Percentiles rank a stretch among this genome's conserved stretches.
Evolutionary conservation across 2,329 filamentous ascomycete genomes (phyloP).

Genomic region (Colletotrichum cuscutae): DNA sequence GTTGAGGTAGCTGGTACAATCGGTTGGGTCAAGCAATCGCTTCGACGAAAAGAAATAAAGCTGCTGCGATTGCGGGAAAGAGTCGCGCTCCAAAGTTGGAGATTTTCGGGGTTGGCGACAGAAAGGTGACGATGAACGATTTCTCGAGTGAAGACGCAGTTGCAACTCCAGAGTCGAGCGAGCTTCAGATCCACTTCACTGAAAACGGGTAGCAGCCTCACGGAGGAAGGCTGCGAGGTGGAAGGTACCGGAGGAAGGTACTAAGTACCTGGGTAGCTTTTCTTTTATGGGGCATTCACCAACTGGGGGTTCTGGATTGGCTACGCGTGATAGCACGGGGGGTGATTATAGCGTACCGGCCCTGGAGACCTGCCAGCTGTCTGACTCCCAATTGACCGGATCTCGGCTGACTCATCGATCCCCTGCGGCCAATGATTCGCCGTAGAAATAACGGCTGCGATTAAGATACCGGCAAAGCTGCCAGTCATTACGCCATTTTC

Average conservation of each 20-base stretch:
- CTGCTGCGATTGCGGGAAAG: background rate
- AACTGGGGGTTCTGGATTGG: background rate
- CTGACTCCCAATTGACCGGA: background rate
- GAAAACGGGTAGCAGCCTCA: conserved; percentile 33
- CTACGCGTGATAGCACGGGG: background rate
- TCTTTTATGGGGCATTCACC: conserved; percentile 1
- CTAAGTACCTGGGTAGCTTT: background rate
- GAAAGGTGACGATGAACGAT: conserved; percentile 20
- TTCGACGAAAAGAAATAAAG: background rate
- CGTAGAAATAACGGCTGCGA: background rate
- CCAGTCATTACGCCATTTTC: conserved; percentile 31
- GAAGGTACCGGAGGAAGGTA: background rate
- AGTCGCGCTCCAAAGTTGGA: background rate
- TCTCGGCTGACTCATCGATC: conserved; percentile 23
- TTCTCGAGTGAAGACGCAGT: conserved; percentile 33
- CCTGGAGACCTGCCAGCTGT: background rate
- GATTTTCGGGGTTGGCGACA: background rate
- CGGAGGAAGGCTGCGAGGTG: conserved; percentile 24
- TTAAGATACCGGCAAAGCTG: background rate
- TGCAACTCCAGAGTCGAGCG: conserved; percentile 18
- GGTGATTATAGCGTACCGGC: background rate
- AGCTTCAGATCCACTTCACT: conserved; percentile 28
- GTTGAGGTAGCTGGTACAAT: background rate
- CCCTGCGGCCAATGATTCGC: conserved; percentile 20
- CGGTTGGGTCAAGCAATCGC: background rate